These are phyloP conservation scores for Aspergillus luchuensis DNA, from an alignment of 2,329 filamentous ascomycete genomes.

Conservation along the genomic window DNA sequence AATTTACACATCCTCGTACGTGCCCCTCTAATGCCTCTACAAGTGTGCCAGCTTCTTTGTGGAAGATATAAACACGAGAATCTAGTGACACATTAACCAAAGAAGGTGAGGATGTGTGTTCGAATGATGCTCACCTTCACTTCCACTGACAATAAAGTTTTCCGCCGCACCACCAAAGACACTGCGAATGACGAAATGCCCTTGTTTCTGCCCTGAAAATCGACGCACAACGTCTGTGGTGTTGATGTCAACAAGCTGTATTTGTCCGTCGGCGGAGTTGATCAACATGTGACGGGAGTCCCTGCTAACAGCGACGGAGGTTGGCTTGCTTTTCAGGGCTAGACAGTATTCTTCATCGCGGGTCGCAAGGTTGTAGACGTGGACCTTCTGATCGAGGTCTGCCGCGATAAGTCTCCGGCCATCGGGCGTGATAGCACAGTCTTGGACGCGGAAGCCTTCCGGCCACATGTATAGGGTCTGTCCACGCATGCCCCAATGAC, in stretches of 20 bases:
- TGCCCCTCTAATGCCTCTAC: conserved; percentile 80
- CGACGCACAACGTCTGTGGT: conserved; percentile 70
- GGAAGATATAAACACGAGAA: conserved; percentile 81
- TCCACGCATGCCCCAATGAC: conserved; percentile 69
- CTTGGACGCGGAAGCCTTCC: conserved; percentile 74
- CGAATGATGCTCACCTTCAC: conserved; percentile 66
- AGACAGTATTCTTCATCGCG: conserved; percentile 75
- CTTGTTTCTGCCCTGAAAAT: conserved; percentile 75
- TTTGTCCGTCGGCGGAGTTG: conserved; percentile 75
- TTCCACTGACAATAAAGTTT: conserved; percentile 88
- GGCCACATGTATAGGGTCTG: conserved; percentile 67
- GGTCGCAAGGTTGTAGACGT: conserved; percentile 79
- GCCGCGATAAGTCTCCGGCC: conserved; percentile 79
- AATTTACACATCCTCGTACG: conserved; percentile 73
- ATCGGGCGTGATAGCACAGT: conserved; percentile 79
- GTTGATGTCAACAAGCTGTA: conserved; percentile 76
- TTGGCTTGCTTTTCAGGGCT: conserved; percentile 68
- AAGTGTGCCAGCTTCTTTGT: conserved; percentile 75
- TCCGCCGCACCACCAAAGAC: conserved; percentile 87
- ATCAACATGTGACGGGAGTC: conserved; percentile 82
- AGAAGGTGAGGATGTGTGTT: background rate
- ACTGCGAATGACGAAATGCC: conserved; percentile 76
- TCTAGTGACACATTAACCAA: conserved; percentile 48
- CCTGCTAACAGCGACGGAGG: conserved; percentile 76
- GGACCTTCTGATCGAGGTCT: conserved; percentile 68